Conservation (phyloP, 139 green algal species). For the Chlorella sp. region DNA sequence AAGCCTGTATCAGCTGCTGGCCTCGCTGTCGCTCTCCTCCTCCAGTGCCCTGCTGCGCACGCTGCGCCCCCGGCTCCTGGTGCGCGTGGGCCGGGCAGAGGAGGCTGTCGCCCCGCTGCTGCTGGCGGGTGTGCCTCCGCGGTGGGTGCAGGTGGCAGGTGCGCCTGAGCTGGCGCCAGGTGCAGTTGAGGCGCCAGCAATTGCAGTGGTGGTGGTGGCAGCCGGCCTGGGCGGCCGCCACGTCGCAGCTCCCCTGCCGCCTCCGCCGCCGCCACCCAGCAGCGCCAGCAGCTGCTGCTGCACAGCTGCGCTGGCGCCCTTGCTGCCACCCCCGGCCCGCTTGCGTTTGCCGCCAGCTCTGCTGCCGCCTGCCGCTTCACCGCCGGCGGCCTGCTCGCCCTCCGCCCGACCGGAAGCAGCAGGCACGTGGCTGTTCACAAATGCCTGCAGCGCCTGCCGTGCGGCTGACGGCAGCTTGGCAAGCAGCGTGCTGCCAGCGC, state of each 20-base stretch:
- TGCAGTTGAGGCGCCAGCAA: background rate
- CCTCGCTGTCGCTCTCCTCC: too few species aligned
- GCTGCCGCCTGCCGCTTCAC: background rate
- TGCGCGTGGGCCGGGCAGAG: background rate
- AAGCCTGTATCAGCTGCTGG: too few species aligned
- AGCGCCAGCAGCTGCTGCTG: slow-evolving; percentile 30
- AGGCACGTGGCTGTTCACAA: slow-evolving; percentile 29
- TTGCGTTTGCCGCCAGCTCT: slow-evolving; percentile 10
- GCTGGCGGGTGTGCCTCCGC: background rate
- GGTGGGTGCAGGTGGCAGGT: background rate
- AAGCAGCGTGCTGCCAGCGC: background rate
- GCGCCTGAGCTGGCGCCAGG: background rate
- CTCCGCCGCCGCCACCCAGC: background rate
- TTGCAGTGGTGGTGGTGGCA: background rate
- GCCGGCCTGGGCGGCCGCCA: background rate
- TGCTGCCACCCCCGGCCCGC: background rate
- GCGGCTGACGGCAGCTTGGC: background rate
- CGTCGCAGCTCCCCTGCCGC: background rate
- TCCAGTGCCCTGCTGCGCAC: too few species aligned
- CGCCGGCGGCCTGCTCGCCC: background rate
- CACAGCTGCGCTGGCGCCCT: background rate
- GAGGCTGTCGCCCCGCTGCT: background rate
- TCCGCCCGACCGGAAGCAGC: background rate
- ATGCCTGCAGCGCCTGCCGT: background rate
- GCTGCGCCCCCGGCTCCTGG: too few species aligned